These are phyloP conservation scores for Prototheca wickerhamii DNA, from an alignment of 163 green algal species.

Conservation along the genomic window DNA sequence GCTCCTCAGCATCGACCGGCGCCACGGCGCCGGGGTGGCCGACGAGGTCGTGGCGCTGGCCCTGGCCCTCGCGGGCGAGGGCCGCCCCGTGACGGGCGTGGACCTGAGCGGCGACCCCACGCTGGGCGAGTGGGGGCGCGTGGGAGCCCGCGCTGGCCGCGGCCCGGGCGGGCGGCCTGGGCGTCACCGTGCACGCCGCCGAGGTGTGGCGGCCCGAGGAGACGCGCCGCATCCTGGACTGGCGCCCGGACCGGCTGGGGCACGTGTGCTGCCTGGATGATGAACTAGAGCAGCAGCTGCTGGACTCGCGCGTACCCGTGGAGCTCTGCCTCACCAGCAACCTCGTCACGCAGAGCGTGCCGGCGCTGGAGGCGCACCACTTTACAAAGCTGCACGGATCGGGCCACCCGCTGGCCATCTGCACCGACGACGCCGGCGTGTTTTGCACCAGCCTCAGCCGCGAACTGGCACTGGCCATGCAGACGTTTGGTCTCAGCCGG, in stretches of 20 bases:
- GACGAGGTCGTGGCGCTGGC: constrained; percentile 52
- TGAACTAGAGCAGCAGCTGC: constrained; percentile 32
- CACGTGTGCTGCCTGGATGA: constrained; percentile 66
- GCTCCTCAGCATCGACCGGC: constrained; percentile 73
- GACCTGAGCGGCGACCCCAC: constrained; percentile 74
- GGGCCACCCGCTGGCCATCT: constrained; percentile 67
- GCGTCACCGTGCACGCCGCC: constrained; percentile 60
- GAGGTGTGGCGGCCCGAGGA: constrained; percentile 50
- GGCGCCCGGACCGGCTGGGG: constrained; percentile 61
- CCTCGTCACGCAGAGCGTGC: constrained; percentile 49
- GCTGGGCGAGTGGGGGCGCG: constrained; percentile 39
- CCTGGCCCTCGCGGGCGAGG: constrained; percentile 6
- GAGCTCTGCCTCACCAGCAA: constrained; percentile 84
- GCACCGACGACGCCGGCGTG: constrained; percentile 71
- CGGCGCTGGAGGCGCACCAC: constrained; percentile 57
- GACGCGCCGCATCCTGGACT: constrained; percentile 54
- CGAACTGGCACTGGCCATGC: constrained; percentile 51
- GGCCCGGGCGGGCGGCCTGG: constrained; percentile 43
- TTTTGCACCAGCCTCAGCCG: constrained; percentile 64
- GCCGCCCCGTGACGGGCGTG: constrained; percentile 45
- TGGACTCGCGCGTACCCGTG: constrained; percentile 49
- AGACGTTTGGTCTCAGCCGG: constrained; percentile 32
- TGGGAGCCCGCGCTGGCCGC: constrained; percentile 48
- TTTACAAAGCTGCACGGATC: constrained; percentile 29
- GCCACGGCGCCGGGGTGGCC: constrained; percentile 44